phyloP scores from a whole-genome alignment of 2,329 filamentous ascomycete genomes.

The Penicillium sp. region DNA sequence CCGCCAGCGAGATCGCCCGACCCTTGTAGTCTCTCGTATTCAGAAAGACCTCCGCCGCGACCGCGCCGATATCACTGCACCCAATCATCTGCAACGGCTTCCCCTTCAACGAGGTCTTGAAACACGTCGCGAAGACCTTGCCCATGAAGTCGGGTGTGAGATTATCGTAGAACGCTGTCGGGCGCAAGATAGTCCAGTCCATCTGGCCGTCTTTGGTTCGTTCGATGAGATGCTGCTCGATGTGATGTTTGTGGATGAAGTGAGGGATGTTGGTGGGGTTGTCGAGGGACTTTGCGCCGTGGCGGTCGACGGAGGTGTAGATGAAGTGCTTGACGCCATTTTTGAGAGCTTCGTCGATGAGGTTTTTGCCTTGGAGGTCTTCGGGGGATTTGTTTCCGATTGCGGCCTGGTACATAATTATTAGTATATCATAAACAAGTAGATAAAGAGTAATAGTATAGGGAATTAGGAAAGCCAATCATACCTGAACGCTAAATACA shows the following conservation, averaged over 20 bases:
- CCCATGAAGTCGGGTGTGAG: slow-evolving; percentile 50
- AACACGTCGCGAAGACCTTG: slow-evolving; percentile 50
- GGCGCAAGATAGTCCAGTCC: slow-evolving; percentile 64
- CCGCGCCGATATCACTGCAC: slow-evolving; percentile 54
- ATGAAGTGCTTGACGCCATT: slow-evolving; percentile 62
- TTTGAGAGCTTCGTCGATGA: slow-evolving; percentile 61
- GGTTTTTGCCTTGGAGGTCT: slow-evolving; percentile 58
- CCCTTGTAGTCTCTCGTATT: slow-evolving; percentile 49
- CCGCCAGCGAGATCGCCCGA: slow-evolving; percentile 52
- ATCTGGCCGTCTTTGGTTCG: slow-evolving; percentile 49
- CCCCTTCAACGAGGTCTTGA: slow-evolving; percentile 44
- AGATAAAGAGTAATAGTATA: neutral
- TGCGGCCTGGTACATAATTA: neutral
- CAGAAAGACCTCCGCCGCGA: slow-evolving; percentile 54
- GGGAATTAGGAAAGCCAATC: neutral
- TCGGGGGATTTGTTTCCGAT: slow-evolving; percentile 36
- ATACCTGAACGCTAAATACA: slow-evolving; percentile 64
- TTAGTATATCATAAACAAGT: neutral
- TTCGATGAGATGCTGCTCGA: slow-evolving; percentile 63
- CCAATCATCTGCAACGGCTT: slow-evolving; percentile 50
- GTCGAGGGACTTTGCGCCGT: slow-evolving; percentile 56
- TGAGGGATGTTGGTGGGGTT: slow-evolving; percentile 61
- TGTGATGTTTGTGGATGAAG: slow-evolving; percentile 63
- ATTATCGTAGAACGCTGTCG: slow-evolving; percentile 65
- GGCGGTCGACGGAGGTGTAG: slow-evolving; percentile 66